These are phyloP conservation scores for Xerocomellus dryophilus DNA, from an alignment of 768 basidiomycete genomes.

Conservation along the genomic window DNA sequence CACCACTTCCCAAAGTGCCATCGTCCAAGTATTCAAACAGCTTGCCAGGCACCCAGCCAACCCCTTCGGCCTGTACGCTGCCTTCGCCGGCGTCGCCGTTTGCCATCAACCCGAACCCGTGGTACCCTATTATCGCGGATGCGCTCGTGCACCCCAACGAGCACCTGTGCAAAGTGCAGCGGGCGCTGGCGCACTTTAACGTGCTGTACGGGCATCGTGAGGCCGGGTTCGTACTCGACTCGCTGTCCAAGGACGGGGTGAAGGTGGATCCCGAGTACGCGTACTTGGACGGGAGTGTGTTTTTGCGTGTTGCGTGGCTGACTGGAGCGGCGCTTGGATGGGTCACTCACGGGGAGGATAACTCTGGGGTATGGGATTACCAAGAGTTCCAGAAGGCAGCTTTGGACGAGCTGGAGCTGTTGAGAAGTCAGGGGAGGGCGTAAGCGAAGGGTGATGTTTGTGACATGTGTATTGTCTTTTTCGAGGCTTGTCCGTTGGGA, in stretches of 20 bases:
- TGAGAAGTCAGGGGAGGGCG: constrained; percentile 19
- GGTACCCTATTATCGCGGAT: constrained; percentile 54
- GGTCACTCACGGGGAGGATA: constrained; percentile 39
- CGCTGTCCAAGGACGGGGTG: constrained; percentile 22
- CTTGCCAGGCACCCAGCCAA: constrained; percentile 19
- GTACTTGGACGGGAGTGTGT: constrained; percentile 58
- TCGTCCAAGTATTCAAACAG: constrained; percentile 25
- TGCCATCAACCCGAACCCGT: constrained; percentile 49
- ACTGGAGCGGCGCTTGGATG: constrained; percentile 43
- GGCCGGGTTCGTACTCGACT: constrained; percentile 32
- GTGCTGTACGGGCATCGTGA: constrained; percentile 42
- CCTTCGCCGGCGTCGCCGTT: constrained; percentile 34
- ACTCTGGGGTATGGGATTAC: constrained; percentile 28
- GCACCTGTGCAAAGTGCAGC: constrained; percentile 47
- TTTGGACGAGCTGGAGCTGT: constrained; percentile 23
- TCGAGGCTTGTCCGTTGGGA: too few relatives aligned
- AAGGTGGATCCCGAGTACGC: constrained; percentile 46
- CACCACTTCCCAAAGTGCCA: constrained; percentile 16
- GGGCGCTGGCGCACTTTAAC: constrained; percentile 48
- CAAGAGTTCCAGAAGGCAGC: constrained; percentile 28
- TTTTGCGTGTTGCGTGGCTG: constrained; percentile 54
- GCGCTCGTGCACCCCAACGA: constrained; percentile 59
- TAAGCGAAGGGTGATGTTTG: background rate
- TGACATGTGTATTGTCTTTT: too few relatives aligned
- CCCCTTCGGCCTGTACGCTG: constrained; percentile 25